These are phyloP conservation scores for Narthecium ossifragum DNA, from an alignment of 106 monocot genomes.

Conservation along the genomic window DNA sequence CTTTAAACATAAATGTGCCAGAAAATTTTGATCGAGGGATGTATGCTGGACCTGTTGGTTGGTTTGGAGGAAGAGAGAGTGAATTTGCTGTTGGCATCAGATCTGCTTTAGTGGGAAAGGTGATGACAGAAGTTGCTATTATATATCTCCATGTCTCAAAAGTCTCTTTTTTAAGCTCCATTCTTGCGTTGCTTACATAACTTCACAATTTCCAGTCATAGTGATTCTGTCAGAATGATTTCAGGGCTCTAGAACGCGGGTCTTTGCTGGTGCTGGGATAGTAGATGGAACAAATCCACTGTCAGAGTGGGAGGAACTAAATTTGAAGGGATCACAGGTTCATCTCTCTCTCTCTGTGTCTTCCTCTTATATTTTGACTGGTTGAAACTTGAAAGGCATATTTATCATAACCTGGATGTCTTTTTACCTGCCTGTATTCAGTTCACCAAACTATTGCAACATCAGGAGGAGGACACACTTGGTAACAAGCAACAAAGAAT, in stretches of 20 bases:
- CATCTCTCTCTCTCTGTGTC: conserved; percentile 4
- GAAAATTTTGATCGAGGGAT: conserved; percentile 95
- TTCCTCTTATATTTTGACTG: neutral
- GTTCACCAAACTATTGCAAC: conserved; percentile 69
- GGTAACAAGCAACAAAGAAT: conserved; percentile 16
- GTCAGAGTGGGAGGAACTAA: conserved; percentile 81
- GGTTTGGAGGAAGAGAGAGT: conserved; percentile 93
- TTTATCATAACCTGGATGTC: too few relatives aligned
- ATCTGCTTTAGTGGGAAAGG: conserved; percentile 91
- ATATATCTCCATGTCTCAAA: neutral
- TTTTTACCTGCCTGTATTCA: too few relatives aligned
- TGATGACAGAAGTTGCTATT: conserved; percentile 13
- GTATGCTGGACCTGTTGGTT: conserved; percentile 95
- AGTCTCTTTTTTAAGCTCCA: neutral
- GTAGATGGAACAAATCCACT: conserved; percentile 76
- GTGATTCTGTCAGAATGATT: neutral
- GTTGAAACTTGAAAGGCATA: neutral
- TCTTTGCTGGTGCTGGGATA: conserved; percentile 84
- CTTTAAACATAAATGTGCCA: conserved; percentile 12
- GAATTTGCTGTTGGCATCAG: conserved; percentile 96
- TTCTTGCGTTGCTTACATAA: neutral
- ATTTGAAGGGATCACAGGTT: conserved; percentile 93
- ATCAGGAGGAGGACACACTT: conserved; percentile 18
- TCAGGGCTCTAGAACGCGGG: conserved; percentile 44
- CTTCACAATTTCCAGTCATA: neutral